Evolutionary conservation across 805 yeast species (phyloP), one percentile per base, ranked within the genome.

Genomic region (Starmerella potacharoeniae): DNA sequence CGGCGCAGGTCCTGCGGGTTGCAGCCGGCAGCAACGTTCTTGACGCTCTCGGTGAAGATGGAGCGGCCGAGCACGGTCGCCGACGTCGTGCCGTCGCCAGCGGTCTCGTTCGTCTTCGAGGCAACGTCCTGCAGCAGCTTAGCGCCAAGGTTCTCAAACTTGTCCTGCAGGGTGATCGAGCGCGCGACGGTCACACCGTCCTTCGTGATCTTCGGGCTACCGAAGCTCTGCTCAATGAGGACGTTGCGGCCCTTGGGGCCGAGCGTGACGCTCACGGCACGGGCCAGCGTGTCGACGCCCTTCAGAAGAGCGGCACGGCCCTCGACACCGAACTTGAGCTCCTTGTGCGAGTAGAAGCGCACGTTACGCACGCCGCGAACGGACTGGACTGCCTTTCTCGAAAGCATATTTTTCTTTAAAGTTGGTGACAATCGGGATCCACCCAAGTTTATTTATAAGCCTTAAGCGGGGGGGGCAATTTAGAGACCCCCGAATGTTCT

Each of bases 201-300:
- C 76, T 91, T 91, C 73, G 98, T 91, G 78, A 91, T 91, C 77
- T 91, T 91, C 65, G 98, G 98, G 52, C 95, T 80, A 62, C 96
- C 97, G 64, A 87, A 93, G 60, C 87, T 84, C 75, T 93, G 98
- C 75, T 91, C 97, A 69, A 93, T 90, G 64, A 91, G 78, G 40
- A 89, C 98, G 66, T 89, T 91, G 73, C 98, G 84, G 68, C 98
- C 98, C 72, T 90, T 90, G 66, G 98, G 98, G 52, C 98, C 98
- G 59, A 91, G 77, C 40, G 98, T 93, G 52, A 95, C 95, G 39
- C 95, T 83, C 50, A 91, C 98, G 28, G 98, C 97, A 68, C 87
- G 90, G 51, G 97, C 97, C 64, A 91, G 80, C 52, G 88, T 83
- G 68, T 89, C 93, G 55, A 95, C 97, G 73, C 98, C 98, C 68